phyloP scores from a whole-genome alignment of 2,329 filamentous ascomycete genomes.

The Cladosporium colombiae region DNA sequence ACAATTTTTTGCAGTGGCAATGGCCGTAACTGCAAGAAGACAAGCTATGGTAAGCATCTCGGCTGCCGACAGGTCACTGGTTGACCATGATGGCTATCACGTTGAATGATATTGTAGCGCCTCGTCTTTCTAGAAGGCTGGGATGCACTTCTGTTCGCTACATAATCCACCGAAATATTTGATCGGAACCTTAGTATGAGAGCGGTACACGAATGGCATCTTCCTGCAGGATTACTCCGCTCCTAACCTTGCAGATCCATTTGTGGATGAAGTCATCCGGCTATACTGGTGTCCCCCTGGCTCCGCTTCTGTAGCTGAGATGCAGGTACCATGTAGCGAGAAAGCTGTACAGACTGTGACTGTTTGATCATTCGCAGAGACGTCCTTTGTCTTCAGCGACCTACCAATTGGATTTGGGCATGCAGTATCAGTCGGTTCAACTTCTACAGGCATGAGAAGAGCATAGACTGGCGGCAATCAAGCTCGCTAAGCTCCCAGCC shows the following conservation, averaged over 20 bases:
- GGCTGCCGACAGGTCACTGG: neutral
- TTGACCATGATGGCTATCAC: neutral
- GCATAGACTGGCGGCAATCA: neutral
- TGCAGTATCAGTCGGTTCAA: neutral
- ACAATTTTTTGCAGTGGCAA: conserved; percentile 40
- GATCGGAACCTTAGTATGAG: neutral
- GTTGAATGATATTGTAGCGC: neutral
- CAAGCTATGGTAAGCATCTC: neutral
- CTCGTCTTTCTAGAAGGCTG: neutral
- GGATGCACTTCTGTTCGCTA: neutral
- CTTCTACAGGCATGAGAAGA: neutral
- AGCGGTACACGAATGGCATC: neutral
- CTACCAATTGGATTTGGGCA: neutral
- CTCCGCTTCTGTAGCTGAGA: neutral
- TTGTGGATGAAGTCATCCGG: neutral
- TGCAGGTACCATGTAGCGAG: neutral
- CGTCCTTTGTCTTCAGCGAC: neutral
- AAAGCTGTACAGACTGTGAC: neutral
- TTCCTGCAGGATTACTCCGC: neutral
- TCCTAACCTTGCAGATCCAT: neutral
- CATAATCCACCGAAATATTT: neutral
- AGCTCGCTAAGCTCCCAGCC: conserved; percentile 8
- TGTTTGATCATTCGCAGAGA: neutral
- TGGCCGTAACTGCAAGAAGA: neutral
- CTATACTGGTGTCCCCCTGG: neutral